These are phyloP conservation scores for Pinus taeda DNA, from an alignment of 75 land plant genomes.

Conservation along the genomic window DNA sequence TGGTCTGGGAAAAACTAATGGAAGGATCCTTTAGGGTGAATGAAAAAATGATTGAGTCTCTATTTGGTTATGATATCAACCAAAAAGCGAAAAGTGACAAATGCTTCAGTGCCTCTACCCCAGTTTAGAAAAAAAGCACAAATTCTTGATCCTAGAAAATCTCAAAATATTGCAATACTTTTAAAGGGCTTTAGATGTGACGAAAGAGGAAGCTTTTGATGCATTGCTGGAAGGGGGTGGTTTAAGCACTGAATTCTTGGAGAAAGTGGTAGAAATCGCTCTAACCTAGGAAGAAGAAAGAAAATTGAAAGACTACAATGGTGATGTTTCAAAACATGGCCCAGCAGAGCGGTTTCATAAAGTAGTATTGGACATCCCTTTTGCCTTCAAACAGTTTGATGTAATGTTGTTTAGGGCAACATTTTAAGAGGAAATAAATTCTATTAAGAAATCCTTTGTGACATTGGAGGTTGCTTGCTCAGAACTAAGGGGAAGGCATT, in stretches of 20 bases:
- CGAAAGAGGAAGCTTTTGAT: conserved; percentile 77
- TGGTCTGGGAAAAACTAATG: conserved; percentile 91
- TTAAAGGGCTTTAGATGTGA: conserved; percentile 82
- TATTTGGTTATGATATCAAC: conserved; percentile 56
- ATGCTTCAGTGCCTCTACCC: conserved; percentile 31
- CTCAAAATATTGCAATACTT: conserved; percentile 93
- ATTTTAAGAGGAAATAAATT: conserved; percentile 52
- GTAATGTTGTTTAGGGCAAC: conserved; percentile 62
- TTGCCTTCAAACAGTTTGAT: conserved; percentile 60
- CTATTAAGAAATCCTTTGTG: conserved; percentile 35
- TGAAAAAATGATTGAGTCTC: conserved; percentile 75
- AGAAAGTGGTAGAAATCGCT: conserved; percentile 57
- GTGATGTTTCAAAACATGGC: conserved; percentile 46
- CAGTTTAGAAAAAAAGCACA: conserved; percentile 41
- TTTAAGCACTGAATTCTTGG: conserved; percentile 50
- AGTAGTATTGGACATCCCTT: conserved; percentile 57
- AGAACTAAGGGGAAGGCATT: conserved; percentile 30
- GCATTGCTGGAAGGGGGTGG: conserved; percentile 77
- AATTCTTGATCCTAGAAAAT: conserved; percentile 92
- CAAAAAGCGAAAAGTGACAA: conserved; percentile 24
- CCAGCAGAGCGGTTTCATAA: conserved; percentile 68
- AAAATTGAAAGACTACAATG: conserved; percentile 40
- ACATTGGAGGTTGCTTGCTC: conserved; percentile 53
- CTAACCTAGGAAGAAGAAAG: conserved; percentile 63
- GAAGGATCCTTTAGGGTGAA: conserved; percentile 88